Percentiles rank a stretch among this genome's conserved stretches.
Evolutionary conservation across 2,329 filamentous ascomycete species (phyloP).

Genomic region (Colletotrichum cereale): DNA sequence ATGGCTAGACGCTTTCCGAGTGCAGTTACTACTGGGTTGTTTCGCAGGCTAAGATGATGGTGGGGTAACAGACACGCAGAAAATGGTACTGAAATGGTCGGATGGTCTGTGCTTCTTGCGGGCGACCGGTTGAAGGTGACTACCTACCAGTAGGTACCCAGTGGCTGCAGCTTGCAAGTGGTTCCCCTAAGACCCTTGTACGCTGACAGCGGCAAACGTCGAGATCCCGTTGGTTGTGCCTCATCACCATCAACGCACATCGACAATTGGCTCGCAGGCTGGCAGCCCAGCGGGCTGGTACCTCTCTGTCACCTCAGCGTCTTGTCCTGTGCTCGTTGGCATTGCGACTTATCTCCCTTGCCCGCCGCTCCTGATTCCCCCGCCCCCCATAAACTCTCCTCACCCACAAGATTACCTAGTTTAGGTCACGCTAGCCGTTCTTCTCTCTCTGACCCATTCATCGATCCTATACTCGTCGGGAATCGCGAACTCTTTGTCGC

Average conservation of each 20-base stretch:
- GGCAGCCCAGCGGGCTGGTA: too few relatives aligned
- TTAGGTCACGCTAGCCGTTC: not conserved
- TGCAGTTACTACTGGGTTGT: too few relatives aligned
- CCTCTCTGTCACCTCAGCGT: not conserved
- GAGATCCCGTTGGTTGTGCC: constrained; percentile 7
- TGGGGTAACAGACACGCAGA: too few relatives aligned
- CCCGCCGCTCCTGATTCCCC: not conserved
- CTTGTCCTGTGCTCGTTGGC: not conserved
- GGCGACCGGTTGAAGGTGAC: too few relatives aligned
- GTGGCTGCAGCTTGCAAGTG: too few relatives aligned
- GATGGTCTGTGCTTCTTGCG: too few relatives aligned
- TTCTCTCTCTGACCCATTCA: not conserved
- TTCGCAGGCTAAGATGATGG: too few relatives aligned
- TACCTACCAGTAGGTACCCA: too few relatives aligned
- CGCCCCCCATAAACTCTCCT: not conserved
- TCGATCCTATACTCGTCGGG: not conserved
- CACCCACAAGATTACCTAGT: constrained; percentile 1
- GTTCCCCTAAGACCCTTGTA: not conserved
- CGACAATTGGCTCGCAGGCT: not conserved
- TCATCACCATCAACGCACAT: not conserved
- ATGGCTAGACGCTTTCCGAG: too few relatives aligned
- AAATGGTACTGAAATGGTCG: too few relatives aligned
- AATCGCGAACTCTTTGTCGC: not conserved
- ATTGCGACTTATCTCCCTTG: not conserved
- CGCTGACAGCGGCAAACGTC: constrained; percentile 19